Conservation (phyloP, 1,284 basidiomycete genomes). For the Neonothopanus nambi region DNA sequence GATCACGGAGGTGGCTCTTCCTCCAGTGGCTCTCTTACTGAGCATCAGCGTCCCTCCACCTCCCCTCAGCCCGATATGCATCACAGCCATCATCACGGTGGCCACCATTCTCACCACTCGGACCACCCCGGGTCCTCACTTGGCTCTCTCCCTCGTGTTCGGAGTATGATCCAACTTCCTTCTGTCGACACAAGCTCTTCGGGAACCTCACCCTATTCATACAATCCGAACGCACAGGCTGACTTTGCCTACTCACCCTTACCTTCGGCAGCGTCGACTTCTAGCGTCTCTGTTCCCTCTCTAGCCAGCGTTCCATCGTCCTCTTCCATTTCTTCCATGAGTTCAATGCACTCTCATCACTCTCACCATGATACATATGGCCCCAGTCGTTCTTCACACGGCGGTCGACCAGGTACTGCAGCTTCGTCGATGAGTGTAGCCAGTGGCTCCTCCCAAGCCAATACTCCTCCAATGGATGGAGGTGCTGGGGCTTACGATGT, state of each 20-base stretch:
- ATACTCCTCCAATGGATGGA: constrained; percentile 73
- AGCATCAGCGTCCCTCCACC: constrained; percentile 67
- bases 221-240: constrained; percentile 48
- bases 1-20: constrained; percentile 40
- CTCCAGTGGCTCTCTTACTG: constrained; percentile 30
- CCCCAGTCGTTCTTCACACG: constrained; percentile 5
- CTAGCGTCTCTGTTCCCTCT: constrained; percentile 29
- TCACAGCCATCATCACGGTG: constrained; percentile 31
- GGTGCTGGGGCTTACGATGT: constrained; percentile 32
- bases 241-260: constrained; percentile 79
- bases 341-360: constrained; percentile 7
- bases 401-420: constrained; percentile 12
- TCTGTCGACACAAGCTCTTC: constrained; percentile 49
- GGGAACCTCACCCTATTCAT: constrained; percentile 46
- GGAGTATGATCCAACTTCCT: constrained; percentile 78
- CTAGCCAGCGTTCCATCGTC: constrained; percentile 26
- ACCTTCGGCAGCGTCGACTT: constrained; percentile 56
- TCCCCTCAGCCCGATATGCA: constrained; percentile 64
- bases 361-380: constrained; percentile 5
- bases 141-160: constrained; percentile 60
- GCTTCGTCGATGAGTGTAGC: constrained; percentile 40
- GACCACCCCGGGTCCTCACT: neutral
- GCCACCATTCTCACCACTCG: constrained; percentile 8
- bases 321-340: constrained; percentile 53
- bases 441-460: constrained; percentile 74